Evolutionary conservation across 345 rosid species (phyloP), one percentile per base, ranked within the genome.

Genomic region (Populus euphratica): DNA sequence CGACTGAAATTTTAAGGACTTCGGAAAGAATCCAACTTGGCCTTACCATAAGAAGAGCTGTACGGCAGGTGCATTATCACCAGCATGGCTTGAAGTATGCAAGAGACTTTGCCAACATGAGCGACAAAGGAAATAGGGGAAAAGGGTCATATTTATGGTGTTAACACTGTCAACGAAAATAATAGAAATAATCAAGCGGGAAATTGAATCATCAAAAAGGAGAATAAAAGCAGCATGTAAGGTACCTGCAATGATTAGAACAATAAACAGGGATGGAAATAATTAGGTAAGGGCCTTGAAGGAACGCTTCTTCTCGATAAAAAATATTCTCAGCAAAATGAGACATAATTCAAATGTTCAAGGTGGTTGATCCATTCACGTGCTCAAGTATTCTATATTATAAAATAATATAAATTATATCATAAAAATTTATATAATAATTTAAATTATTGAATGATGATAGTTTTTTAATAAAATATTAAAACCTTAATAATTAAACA

Each of bases 401-500:
- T 2, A 31, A 2, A 31, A 31, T 31, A 31, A 31, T 2, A 2
- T 31, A 31, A 31, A 31, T 31, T 31, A 31, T 31, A 2, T 31
- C 2, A 2, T 31, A 31, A 0, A 31, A 2, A 0, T 0, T 31
- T 31, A 31, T 0, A 2, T 31, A 31, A 31, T 2, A 31, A 31
- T 0, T 31, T 31, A 31, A 31, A 31, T 31, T 31, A 31, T 31
- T 31, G 0, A 31, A 31, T 31, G 0, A 2, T 0, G 0, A 31
- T 31, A 0, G 0, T 31, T 31, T 31, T 31, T 31, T 31, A 2
- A 31, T 31, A 31, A 0, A 4, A 27, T 31, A 31, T 31, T 3
- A 31, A 31, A 31, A 2, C 0, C 0, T 31, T 31, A 0, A 31
- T 31, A 0, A 31, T 3, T 2, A 31, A 31, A 0, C 0, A 3